Evolutionary conservation across 2,329 filamentous ascomycete genomes (phyloP), one percentile per base, ranked within the genome.

Genomic region (Aulographum hederae): DNA sequence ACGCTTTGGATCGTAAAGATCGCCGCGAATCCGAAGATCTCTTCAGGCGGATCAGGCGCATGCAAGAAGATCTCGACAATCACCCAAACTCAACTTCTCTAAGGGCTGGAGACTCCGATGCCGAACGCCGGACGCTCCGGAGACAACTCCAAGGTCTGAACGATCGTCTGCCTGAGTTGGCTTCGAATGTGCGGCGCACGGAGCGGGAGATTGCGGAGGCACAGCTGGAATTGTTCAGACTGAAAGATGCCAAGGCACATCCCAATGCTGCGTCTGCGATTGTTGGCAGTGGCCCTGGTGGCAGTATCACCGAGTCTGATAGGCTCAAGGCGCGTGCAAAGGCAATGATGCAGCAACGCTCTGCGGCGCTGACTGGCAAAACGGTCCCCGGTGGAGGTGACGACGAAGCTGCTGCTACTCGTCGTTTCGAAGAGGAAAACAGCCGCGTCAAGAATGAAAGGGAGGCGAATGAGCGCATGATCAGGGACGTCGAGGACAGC

Each of bases 291-390:
- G 89, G 89, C 6, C 86, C 85, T 35, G 86, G 86, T 27, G 89
- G 89, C 32, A 59, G 72, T 28, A 72, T 98, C 26, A 98, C 89
- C 0, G 89, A 98, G 54, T 78, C 82, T 3, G 89, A 98, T 55
- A 73, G 86, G 33, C 69, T 95, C 41, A 95, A 94, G 60, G 89
- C 89, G 21, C 73, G 85, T 42, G 86, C 89, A 19, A 92, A 85
- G 57, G 86, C 86, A 25, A 92, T 94, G 73, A 98, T 98, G 89
- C 86, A 95, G 57, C 85, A 93, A 46, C 78, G 89, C 37, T 85
- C 89, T 42, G 89, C 89, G 34, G 86, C 89, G 13, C 60, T 98
- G 39, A 82, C 84, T 15, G 89, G 89, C 35, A 82, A 77, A 53
- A 84, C 85, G 48, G 60, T 76, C 27, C 63, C 73, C 29, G 73